Evolutionary conservation across 2,329 filamentous ascomycete genomes (phyloP).

Genomic region (Scolecobasidium constrictum): DNA sequence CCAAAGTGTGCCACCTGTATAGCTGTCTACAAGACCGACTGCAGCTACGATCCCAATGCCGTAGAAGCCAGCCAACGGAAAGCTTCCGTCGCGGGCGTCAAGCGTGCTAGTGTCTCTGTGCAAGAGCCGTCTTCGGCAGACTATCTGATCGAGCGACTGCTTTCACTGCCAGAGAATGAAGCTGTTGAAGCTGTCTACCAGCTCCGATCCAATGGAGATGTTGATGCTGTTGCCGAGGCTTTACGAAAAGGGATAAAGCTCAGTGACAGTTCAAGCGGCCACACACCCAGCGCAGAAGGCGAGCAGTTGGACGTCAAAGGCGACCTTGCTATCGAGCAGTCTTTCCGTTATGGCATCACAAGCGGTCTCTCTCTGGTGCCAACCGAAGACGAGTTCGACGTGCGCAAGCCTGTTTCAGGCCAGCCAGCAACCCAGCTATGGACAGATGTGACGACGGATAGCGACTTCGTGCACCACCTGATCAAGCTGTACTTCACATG

Average conservation of each 20-base stretch:
- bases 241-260: conserved; percentile 20
- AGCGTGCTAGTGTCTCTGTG: conserved; percentile 22
- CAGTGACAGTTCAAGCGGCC: conserved; percentile 17
- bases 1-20: conserved; percentile 40
- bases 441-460: conserved; percentile 51
- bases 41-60: conserved; percentile 35
- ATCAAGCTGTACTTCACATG: conserved; percentile 57
- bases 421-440: conserved; percentile 30
- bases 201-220: conserved; percentile 28
- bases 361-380: conserved; percentile 25
- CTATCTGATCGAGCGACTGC: conserved; percentile 22
- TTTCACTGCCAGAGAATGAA: conserved; percentile 33
- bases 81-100: conserved; percentile 33
- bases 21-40: conserved; percentile 39
- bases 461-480: conserved; percentile 50
- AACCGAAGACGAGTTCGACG: conserved; percentile 14
- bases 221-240: conserved; percentile 29
- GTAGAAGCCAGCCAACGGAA: neutral
- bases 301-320: conserved; percentile 27
- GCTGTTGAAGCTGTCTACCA: conserved; percentile 31
- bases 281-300: conserved; percentile 23
- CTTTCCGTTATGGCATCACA: conserved; percentile 4
- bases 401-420: conserved; percentile 11
- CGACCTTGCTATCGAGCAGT: conserved; percentile 20
- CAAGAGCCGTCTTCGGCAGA: conserved; percentile 24